These are phyloP conservation scores for Hamigera avellanea DNA, from an alignment of 495 filamentous ascomycete genomes.

Conservation along the genomic window DNA sequence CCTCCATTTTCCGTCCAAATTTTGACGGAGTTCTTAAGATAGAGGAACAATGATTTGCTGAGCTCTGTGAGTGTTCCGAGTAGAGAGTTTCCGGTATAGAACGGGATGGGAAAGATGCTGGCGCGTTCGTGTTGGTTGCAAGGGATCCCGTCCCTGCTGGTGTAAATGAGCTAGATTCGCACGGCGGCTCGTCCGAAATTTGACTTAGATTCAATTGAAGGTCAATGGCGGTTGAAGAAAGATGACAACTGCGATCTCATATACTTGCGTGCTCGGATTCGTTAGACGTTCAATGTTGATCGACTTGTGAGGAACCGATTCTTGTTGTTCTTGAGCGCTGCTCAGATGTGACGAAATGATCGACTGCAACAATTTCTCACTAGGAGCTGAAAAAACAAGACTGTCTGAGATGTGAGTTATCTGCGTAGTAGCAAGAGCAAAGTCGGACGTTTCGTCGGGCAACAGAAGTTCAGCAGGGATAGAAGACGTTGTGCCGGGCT, in stretches of 20 bases:
- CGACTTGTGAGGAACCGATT: too few relatives aligned
- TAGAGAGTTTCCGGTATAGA: too few relatives aligned
- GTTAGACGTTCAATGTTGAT: too few relatives aligned
- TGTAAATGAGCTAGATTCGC: too few relatives aligned
- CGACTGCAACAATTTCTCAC: too few relatives aligned
- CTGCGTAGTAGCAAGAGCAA: not conserved
- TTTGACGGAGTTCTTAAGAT: too few relatives aligned
- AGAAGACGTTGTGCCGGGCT: slow-evolving; percentile 1
- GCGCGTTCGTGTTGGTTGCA: too few relatives aligned
- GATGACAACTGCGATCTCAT: slow-evolving; percentile 11
- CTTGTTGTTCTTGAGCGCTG: too few relatives aligned
- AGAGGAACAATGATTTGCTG: not conserved
- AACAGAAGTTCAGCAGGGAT: slow-evolving; percentile 10
- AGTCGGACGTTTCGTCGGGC: slow-evolving; percentile 9
- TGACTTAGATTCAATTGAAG: slow-evolving; percentile 1
- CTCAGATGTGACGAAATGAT: too few relatives aligned
- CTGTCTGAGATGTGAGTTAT: not conserved
- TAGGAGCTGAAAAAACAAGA: not conserved
- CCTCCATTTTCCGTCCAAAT: not conserved
- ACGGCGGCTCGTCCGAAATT: not conserved
- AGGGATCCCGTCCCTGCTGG: not conserved
- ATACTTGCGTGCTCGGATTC: not conserved
- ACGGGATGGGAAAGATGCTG: too few relatives aligned
- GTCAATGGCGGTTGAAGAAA: not conserved
- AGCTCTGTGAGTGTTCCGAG: not conserved